Evolutionary conservation across 768 basidiomycete species (phyloP).

Genomic region (Hygrophoropsis aurantiaca): DNA sequence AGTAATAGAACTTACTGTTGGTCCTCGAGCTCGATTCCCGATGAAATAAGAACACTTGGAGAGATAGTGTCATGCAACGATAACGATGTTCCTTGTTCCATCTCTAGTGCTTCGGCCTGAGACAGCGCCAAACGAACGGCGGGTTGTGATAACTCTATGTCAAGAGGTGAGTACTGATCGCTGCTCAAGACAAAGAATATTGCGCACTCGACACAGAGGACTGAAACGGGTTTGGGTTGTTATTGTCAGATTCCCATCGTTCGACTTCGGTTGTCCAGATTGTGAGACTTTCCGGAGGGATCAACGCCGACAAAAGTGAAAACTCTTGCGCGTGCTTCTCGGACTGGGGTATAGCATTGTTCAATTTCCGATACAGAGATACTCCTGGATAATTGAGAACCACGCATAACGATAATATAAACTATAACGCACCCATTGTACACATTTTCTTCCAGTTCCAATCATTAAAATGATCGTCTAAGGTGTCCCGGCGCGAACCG

Average conservation of each 20-base stretch:
- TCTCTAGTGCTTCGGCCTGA: neutral
- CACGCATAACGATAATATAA: no score
- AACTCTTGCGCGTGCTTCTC: neutral
- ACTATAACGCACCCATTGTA: constrained; percentile 17
- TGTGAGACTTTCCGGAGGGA: neutral
- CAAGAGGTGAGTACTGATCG: neutral
- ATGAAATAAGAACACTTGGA: constrained; percentile 24
- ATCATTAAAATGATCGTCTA: constrained; percentile 36
- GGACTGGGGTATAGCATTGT: neutral
- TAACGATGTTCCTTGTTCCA: constrained; percentile 1
- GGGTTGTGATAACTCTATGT: neutral
- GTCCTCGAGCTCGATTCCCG: constrained; percentile 34
- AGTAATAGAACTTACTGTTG: constrained; percentile 35
- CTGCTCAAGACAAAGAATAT: no score
- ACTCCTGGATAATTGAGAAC: no score
- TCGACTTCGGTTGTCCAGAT: neutral
- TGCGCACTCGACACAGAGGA: no score
- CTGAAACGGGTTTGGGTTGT: neutral
- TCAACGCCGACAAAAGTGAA: no score
- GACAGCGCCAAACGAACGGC: neutral
- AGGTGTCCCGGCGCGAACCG: constrained; percentile 27
- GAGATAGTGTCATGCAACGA: constrained; percentile 7
- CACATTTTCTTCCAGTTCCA: constrained; percentile 32
- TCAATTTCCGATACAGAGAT: neutral
- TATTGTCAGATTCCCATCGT: neutral